These are phyloP conservation scores for Leptodermis oblonga DNA, from an alignment of 257 asterid species.

Conservation along the genomic window DNA sequence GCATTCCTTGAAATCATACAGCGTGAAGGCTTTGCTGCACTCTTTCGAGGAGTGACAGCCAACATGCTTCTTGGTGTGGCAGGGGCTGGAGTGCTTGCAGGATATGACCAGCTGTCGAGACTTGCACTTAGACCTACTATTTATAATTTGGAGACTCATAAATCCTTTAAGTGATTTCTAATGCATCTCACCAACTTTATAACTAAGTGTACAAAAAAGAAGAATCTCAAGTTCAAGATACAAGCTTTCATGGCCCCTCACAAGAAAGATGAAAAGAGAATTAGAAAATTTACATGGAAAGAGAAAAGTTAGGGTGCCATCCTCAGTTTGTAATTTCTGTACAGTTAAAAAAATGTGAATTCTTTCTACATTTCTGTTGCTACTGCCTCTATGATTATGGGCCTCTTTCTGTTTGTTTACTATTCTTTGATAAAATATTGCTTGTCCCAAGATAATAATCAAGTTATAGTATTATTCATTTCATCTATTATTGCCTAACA, in stretches of 20 bases:
- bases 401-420: neutral
- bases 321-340: conserved; percentile 16
- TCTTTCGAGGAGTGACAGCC: conserved; percentile 82
- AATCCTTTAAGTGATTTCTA: conserved; percentile 42
- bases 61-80: conserved; percentile 90
- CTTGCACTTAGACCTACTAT: conserved; percentile 53
- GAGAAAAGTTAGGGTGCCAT: neutral
- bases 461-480: too few relatives aligned
- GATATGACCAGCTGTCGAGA: conserved; percentile 74
- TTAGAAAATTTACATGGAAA: conserved; percentile 6
- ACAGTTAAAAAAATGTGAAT: conserved; percentile 12
- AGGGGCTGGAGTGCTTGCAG: conserved; percentile 98
- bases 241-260: neutral
- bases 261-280: neutral
- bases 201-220: neutral
- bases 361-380: neutral
- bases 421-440: neutral
- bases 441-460: neutral
- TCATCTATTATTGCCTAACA: too few relatives aligned
- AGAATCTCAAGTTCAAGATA: too few relatives aligned
- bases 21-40: conserved; percentile 60
- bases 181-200: conserved; percentile 4
- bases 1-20: conserved; percentile 69
- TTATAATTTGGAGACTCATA: conserved; percentile 46
- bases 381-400: neutral